Evolutionary conservation across 257 asterid species (phyloP).

Genomic region (Penstemon eatonii): DNA sequence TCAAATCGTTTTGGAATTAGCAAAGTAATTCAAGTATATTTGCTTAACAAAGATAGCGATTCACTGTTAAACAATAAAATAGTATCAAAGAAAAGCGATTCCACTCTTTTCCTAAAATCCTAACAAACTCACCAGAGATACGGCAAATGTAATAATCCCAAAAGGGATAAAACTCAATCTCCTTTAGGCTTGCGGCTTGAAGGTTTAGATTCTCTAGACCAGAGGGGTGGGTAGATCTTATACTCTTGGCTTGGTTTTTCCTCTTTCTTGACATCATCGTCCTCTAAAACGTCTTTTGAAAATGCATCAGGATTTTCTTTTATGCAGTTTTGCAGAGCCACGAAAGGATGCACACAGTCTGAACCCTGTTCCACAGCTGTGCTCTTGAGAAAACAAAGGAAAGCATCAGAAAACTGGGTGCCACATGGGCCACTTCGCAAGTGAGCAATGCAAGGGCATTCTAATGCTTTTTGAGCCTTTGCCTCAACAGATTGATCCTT

Average conservation of each 20-base stretch:
- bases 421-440: constrained; percentile 81
- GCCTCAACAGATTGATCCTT: constrained; percentile 53
- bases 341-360: constrained; percentile 78
- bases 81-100: too few relatives aligned
- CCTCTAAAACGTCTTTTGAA: constrained; percentile 66
- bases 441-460: constrained; percentile 88
- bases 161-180: background rate
- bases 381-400: constrained; percentile 90
- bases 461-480: constrained; percentile 79
- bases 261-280: constrained; percentile 43
- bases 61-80: background rate
- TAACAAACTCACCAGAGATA: background rate
- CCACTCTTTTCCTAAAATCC: too few relatives aligned
- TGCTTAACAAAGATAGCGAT: background rate
- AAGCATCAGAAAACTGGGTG: constrained; percentile 76
- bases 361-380: constrained; percentile 82
- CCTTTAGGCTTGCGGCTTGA: constrained; percentile 34
- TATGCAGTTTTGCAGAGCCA: constrained; percentile 84
- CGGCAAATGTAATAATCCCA: background rate
- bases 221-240: constrained; percentile 62
- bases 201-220: constrained; percentile 58
- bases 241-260: constrained; percentile 45
- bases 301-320: constrained; percentile 81
- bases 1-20: too few relatives aligned
- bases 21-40: background rate